Conservation (phyloP, 768 basidiomycete genomes). For the Chalciporus pseudorubinellus region DNA sequence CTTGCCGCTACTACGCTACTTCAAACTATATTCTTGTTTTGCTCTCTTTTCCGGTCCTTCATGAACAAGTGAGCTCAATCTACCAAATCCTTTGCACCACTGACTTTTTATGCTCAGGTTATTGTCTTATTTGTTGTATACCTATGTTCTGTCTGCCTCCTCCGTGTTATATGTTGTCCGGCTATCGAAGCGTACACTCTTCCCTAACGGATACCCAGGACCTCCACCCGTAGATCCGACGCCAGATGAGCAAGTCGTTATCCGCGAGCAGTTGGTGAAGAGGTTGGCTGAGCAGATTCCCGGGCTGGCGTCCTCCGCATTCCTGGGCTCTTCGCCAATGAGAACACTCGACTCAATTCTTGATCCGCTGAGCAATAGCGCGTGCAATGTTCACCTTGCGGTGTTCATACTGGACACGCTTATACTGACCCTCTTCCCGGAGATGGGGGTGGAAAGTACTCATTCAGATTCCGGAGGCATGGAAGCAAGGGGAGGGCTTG, state of each 20-base stretch:
- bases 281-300: slow-evolving; percentile 44
- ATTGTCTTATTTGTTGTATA: slow-evolving; percentile 64
- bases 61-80: slow-evolving; percentile 50
- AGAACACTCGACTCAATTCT: slow-evolving; percentile 52
- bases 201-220: slow-evolving; percentile 87
- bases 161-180: slow-evolving; percentile 54
- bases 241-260: slow-evolving; percentile 64
- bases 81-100: background rate
- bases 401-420: slow-evolving; percentile 73
- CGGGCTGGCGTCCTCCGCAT: slow-evolving; percentile 34
- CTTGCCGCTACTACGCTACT: slow-evolving; percentile 47
- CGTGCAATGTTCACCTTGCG: slow-evolving; percentile 79
- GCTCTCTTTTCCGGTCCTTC: slow-evolving; percentile 49
- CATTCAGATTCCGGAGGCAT: too few species aligned
- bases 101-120: slow-evolving; percentile 43
- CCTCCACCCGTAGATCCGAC: slow-evolving; percentile 72
- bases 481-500: background rate
- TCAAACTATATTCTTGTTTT: slow-evolving; percentile 45
- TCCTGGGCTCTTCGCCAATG: slow-evolving; percentile 55
- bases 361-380: slow-evolving; percentile 56
- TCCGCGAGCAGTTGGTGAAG: slow-evolving; percentile 43
- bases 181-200: slow-evolving; percentile 66
- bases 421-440: slow-evolving; percentile 74
- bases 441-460: slow-evolving; percentile 46
- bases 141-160: slow-evolving; percentile 48